Conservation (phyloP, 441 rosid genomes). For the Arabidopsis hybrid region DNA sequence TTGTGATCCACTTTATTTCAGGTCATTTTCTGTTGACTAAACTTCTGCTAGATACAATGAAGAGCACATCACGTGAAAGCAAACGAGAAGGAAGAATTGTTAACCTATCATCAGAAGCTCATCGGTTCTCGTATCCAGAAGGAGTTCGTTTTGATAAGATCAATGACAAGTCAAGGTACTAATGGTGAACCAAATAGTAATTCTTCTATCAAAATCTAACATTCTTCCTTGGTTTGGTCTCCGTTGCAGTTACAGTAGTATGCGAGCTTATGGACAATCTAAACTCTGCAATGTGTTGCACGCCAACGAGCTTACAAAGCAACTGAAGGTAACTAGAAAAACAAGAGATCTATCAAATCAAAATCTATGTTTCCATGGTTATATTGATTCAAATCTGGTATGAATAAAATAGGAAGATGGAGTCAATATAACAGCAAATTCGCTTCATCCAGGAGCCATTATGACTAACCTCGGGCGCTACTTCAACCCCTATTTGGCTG, state of each 20-base stretch:
- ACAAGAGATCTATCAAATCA: not conserved
- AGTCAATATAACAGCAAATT: conserved; percentile 65
- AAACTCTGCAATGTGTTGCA: conserved; percentile 67
- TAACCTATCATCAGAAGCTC: conserved; percentile 64
- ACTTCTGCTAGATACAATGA: conserved; percentile 70
- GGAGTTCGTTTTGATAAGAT: conserved; percentile 64
- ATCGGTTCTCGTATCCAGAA: conserved; percentile 56
- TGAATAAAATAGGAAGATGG: conserved; percentile 60
- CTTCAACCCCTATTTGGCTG: conserved; percentile 40
- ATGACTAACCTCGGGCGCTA: conserved; percentile 59
- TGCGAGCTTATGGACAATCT: conserved; percentile 60
- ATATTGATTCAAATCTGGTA: conserved; percentile 6
- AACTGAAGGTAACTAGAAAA: conserved; percentile 50
- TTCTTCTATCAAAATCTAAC: not conserved
- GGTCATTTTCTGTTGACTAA: conserved; percentile 79
- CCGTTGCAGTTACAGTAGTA: conserved; percentile 49
- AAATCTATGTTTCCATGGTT: not conserved
- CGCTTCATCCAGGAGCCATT: conserved; percentile 67
- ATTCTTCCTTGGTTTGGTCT: conserved; percentile 19
- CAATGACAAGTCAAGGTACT: conserved; percentile 63
- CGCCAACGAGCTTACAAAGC: conserved; percentile 66
- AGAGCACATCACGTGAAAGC: conserved; percentile 59
- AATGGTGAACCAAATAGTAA: not conserved
- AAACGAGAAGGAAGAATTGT: conserved; percentile 73
- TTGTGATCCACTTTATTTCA: conserved; percentile 40